Percentiles rank a stretch among this genome's conserved stretches.
Evolutionary conservation across 306 rosid species (phyloP).

Genomic region (Arachis hypogaea): DNA sequence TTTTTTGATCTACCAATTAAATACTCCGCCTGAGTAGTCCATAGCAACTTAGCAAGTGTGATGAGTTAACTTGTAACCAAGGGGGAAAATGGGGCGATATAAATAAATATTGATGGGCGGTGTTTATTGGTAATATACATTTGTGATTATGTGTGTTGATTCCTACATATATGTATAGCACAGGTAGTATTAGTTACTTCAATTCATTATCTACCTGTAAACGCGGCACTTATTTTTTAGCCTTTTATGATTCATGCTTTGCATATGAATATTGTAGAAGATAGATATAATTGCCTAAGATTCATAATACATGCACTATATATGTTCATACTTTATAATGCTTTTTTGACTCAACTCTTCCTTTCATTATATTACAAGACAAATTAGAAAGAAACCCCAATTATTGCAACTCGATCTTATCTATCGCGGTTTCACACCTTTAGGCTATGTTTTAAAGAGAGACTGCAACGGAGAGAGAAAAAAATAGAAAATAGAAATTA

Average conservation of each 20-base stretch:
- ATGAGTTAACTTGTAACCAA: background rate
- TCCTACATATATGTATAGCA: background rate
- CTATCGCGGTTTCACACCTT: background rate
- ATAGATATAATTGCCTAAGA: constrained; percentile 28
- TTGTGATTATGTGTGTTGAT: background rate
- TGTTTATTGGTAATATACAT: background rate
- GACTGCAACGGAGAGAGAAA: no score
- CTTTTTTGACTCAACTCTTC: constrained; percentile 6
- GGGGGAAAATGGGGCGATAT: background rate
- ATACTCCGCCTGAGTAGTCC: background rate
- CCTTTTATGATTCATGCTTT: constrained; percentile 36
- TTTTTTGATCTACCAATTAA: background rate
- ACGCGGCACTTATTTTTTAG: constrained; percentile 18
- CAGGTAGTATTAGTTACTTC: background rate
- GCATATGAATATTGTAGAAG: background rate
- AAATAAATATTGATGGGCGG: background rate
- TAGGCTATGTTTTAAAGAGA: no score
- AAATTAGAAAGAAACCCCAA: background rate
- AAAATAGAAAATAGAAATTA: no score
- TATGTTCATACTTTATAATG: background rate
- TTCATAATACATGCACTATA: constrained; percentile 25
- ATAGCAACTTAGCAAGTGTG: background rate
- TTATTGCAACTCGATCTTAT: background rate
- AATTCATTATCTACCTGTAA: constrained; percentile 5
- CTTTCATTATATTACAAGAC: constrained; percentile 15